Evolutionary conservation across 192 early-diverging fungal species (phyloP).

Genomic region (Rhizoclosmatium globosum): DNA sequence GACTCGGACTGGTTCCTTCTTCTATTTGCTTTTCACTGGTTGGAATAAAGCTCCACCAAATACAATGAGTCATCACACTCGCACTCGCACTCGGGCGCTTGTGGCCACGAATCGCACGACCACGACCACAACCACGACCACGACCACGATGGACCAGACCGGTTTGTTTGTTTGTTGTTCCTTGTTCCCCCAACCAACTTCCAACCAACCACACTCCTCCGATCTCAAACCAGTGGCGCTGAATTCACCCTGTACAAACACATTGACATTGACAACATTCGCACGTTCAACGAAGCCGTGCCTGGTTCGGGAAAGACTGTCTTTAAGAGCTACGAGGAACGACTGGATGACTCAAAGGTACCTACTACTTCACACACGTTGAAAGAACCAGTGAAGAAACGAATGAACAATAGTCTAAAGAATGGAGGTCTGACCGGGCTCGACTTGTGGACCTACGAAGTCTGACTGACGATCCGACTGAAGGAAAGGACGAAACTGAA

Average conservation of each 20-base stretch:
- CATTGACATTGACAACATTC: constrained; percentile 80
- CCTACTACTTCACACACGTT: not conserved
- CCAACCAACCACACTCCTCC: not conserved
- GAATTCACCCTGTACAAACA: constrained; percentile 72
- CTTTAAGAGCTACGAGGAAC: constrained; percentile 87
- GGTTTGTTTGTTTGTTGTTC: constrained; percentile 8
- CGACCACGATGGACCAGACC: constrained; percentile 62
- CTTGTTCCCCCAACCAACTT: not conserved
- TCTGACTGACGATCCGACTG: too few relatives aligned
- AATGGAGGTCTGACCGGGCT: too few relatives aligned
- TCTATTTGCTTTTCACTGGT: too few relatives aligned
- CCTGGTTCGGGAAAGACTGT: constrained; percentile 71
- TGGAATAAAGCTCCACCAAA: not conserved
- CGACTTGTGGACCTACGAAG: too few relatives aligned
- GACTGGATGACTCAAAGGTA: constrained; percentile 75
- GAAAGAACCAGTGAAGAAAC: too few relatives aligned
- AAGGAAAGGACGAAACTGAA: too few relatives aligned
- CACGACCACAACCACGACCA: constrained; percentile 72
- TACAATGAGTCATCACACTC: constrained; percentile 2
- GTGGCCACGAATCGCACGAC: constrained; percentile 39
- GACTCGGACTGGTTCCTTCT: too few relatives aligned
- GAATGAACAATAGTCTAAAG: too few relatives aligned
- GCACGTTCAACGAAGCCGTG: constrained; percentile 81
- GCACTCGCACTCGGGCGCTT: not conserved
- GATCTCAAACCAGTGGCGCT: constrained; percentile 34